Evolutionary conservation across 768 basidiomycete species (phyloP), one percentile per base, ranked within the genome.

Genomic region (Suillus tomentosus): DNA sequence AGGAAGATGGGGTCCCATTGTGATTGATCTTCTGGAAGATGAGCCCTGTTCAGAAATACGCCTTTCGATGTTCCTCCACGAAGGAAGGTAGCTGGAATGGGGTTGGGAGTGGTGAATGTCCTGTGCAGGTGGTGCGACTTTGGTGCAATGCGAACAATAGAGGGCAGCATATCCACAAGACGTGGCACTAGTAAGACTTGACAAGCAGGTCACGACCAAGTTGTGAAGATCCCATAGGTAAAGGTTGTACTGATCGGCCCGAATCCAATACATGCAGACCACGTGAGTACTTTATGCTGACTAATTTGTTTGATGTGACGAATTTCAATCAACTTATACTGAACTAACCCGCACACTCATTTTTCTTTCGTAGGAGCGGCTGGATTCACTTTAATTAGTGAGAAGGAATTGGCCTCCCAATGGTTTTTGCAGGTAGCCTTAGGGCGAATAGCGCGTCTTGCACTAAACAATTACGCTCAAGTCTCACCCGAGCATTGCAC

Each of bases 1-100:
- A 88, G 81, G 67, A 92, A 88, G 56, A 91, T 85, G 39, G 77
- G 76, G 17, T 78, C 73, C 90, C 89, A 91, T 71, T 83, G 74
- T 0, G 78, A 68, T 15, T 71, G 78, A 62, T 85, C 78, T 22
- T 68, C 62, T 15, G 90, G 89, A 6, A 93, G 83, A 64, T 82
- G 70, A 3, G 75, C 72, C 8, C 79, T 80, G 60, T 85, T 81
- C 17, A 93, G 60, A 71, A 88, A 92, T 53, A 92, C 81, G 3
- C 91, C 91, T 73, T 92, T 91, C 22, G 90, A 92, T 3, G 91
- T 92, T 0, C 90, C 90, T 1, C 90, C 90, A 19, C 90, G 83
- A 19, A 91, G 73, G 70, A 88, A 92, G 1, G 81, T 66, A 2
- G 67, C 67, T 31, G 65, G 65, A 13, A 66, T 65, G 5, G 55